Conservation (phyloP, 129 eudicot species). For the Arctium lappa region DNA sequence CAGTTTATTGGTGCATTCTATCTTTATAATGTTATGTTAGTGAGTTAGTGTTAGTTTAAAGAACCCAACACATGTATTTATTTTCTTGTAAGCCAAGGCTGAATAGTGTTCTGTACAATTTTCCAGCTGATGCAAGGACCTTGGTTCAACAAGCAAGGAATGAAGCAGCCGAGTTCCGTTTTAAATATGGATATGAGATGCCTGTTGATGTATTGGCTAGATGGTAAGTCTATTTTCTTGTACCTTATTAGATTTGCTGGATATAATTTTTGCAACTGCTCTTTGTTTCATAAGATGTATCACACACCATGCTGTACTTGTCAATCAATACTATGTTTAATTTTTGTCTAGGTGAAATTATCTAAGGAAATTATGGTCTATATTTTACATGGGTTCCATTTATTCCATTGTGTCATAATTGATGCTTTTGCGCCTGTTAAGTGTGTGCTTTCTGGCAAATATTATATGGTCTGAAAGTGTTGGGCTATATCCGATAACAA, state of each 20-base stretch:
- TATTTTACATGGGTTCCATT: background rate
- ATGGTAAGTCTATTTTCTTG: slow-evolving; percentile 47
- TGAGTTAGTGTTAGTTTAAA: too few relatives aligned
- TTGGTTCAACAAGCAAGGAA: slow-evolving; percentile 97
- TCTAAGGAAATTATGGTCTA: background rate
- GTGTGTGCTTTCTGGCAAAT: background rate
- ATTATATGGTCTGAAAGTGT: background rate
- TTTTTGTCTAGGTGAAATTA: background rate
- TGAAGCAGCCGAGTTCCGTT: slow-evolving; percentile 95
- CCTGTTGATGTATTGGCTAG: slow-evolving; percentile 89
- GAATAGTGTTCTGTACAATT: background rate
- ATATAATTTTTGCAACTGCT: background rate
- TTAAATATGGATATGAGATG: slow-evolving; percentile 92
- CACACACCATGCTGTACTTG: background rate
- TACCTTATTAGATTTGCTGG: background rate
- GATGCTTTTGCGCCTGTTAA: background rate
- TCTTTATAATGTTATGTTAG: background rate
- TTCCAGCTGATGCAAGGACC: slow-evolving; percentile 95
- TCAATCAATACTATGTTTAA: background rate
- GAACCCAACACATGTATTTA: background rate
- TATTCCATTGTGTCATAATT: background rate
- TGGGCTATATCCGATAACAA: background rate
- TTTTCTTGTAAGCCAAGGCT: background rate
- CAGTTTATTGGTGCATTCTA: background rate
- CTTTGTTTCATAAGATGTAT: background rate